Percentiles rank a stretch among this genome's conserved stretches.
These are phyloP conservation scores for Solanum dulcamara DNA, from an alignment of 257 asterid genomes.

Conservation along the genomic window DNA sequence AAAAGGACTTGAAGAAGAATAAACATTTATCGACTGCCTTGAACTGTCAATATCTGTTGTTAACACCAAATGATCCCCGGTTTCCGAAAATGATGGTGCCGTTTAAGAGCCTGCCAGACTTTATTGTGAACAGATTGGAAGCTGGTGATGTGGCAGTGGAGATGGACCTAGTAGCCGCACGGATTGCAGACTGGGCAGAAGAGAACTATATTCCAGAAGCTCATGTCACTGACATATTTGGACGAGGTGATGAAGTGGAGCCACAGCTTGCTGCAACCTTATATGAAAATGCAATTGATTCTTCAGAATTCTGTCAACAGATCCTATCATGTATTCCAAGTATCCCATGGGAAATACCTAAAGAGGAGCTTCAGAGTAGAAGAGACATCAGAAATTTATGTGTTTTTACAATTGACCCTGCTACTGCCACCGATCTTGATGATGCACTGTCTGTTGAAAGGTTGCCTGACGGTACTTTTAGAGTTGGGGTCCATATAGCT, in stretches of 20 bases:
- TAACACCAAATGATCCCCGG: conserved; percentile 64
- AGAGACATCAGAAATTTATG: conserved; percentile 57
- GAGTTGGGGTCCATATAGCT: conserved; percentile 89
- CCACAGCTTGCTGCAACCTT: conserved; percentile 80
- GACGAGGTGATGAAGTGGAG: conserved; percentile 68
- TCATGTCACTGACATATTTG: conserved; percentile 40
- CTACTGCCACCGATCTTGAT: conserved; percentile 74
- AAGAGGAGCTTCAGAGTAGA: conserved; percentile 42
- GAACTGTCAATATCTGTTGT: conserved; percentile 31
- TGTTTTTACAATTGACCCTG: conserved; percentile 76
- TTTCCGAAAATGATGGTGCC: conserved; percentile 68
- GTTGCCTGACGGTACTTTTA: conserved; percentile 32
- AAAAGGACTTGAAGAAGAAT: conserved; percentile 42
- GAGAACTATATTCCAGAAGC: conserved; percentile 61
- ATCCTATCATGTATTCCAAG: conserved; percentile 52
- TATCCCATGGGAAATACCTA: conserved; percentile 59
- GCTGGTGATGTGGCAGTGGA: conserved; percentile 57
- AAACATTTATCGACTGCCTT: conserved; percentile 16
- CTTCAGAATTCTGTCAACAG: conserved; percentile 59
- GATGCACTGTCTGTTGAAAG: conserved; percentile 76
- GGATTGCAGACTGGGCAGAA: conserved; percentile 65
- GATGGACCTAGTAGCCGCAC: conserved; percentile 64
- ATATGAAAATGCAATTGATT: conserved; percentile 55
- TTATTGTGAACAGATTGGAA: conserved; percentile 44
- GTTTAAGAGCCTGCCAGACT: conserved; percentile 39